Base-by-base conservation (phyloP, 2,329 filamentous ascomycete species). In the Colletotrichum theobromicola region DNA sequence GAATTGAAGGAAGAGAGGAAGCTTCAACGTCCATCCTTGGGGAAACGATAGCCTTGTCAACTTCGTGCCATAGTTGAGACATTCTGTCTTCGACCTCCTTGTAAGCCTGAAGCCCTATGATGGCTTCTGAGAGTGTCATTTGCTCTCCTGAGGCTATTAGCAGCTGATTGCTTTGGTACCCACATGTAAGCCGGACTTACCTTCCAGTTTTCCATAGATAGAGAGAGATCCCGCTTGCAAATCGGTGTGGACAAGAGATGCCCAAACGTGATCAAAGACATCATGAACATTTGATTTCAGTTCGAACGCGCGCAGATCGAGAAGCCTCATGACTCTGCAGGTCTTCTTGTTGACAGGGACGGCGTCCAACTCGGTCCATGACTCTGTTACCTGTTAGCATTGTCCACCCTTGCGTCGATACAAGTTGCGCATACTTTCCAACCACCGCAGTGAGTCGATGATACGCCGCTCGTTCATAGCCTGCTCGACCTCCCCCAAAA, bases 191-290 rank as follows among this genome's bases (percentile, higher is more conserved):
- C 32, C 10, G 9, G n/a, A 69, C 82, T 63, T 82, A 92, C 91
- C 87, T 81, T 90, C 81, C 30, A 87, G 84, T 21, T 83, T 84
- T 15, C 88, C 85, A 30, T 85, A 86, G 37, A 97, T 88, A 1
- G 86, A 88, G 9, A 97, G 84, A 60, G 84, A 87, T 10, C 87
- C 85, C 10, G 86, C 83, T 26, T 90, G 85, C 1, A 86, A 82
- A 79, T 96, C 91, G 21, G 95, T 83, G 2, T 87, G 83, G 15
- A 98, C 85, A 57, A 96, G 85, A 0, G 88, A 86, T 72, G 90
- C 90, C 95, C 95, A 98, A n/a, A 92, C 89, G 69, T 88, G 87
- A 57, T 91, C 89, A 50, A 97, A 89, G 10, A 91, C 90, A 53
- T 93, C 90, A 72, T 92, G 89, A 26, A 97, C 89, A 24, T 90